Percentiles rank a stretch among this genome's conserved stretches.
Conservation (phyloP, 2,329 filamentous ascomycete species). For the Podosphaera xanthii region DNA sequence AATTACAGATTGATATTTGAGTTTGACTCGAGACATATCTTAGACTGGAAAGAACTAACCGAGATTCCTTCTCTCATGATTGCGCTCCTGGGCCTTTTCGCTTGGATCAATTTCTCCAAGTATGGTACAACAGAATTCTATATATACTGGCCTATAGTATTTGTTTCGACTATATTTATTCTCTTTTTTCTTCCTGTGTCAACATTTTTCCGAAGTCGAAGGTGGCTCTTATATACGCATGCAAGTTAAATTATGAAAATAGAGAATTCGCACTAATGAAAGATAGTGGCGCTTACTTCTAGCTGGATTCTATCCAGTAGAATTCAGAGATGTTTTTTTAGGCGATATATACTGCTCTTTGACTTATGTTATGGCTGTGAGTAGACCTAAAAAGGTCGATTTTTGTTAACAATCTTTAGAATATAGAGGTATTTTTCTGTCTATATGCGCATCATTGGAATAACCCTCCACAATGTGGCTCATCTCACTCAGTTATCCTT, state of each 20-base stretch:
- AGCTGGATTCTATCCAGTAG: slow-evolving; percentile 74
- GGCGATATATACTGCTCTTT: slow-evolving; percentile 95
- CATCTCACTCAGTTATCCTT: slow-evolving; percentile 55
- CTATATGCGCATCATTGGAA: slow-evolving; percentile 65
- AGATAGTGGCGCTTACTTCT: slow-evolving; percentile 59
- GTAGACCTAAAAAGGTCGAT: slow-evolving; percentile 16
- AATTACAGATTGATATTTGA: slow-evolving; percentile 97
- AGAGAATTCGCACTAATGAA: slow-evolving; percentile 13
- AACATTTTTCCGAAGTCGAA: slow-evolving; percentile 52
- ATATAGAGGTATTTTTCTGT: slow-evolving; percentile 85
- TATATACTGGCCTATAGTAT: slow-evolving; percentile 65
- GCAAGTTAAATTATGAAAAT: slow-evolving; percentile 25
- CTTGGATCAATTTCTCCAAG: slow-evolving; percentile 74
- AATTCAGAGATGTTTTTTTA: slow-evolving; percentile 92
- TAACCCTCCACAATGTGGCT: slow-evolving; percentile 59
- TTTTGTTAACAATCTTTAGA: slow-evolving; percentile 26
- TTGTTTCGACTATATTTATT: slow-evolving; percentile 43
- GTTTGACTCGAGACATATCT: slow-evolving; percentile 62
- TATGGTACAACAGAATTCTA: slow-evolving; percentile 46
- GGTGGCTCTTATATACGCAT: slow-evolving; percentile 78
- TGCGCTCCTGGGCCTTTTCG: slow-evolving; percentile 51
- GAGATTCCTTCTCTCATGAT: slow-evolving; percentile 74
- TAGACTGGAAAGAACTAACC: slow-evolving; percentile 75
- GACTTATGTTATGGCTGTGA: slow-evolving; percentile 69
- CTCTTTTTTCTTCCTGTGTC: slow-evolving; percentile 58